phyloP scores from a whole-genome alignment of 352 stramenopile genomes.

The Pythium rhizo-oryzae region DNA sequence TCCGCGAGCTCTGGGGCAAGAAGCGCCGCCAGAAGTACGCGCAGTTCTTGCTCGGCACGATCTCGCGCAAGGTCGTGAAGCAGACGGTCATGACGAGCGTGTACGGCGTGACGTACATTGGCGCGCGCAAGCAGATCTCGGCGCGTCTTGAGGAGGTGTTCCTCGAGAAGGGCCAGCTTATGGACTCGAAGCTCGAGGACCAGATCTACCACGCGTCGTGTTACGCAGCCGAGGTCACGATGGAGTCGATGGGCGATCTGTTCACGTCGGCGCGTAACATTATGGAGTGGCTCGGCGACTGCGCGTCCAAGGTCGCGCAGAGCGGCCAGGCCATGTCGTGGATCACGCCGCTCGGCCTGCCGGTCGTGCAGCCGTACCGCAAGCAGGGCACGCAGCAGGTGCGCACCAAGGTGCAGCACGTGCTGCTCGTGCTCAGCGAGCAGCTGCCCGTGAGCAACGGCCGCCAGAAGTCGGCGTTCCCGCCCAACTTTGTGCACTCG shows the following conservation, averaged over 20 bases:
- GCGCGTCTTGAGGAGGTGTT: slow-evolving; percentile 95
- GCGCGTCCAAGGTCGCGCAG: slow-evolving; percentile 66
- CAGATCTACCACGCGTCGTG: slow-evolving; percentile 86
- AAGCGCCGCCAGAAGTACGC: slow-evolving; percentile 69
- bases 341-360: slow-evolving; percentile 98
- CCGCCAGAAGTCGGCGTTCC: slow-evolving; percentile 96
- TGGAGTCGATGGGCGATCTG: slow-evolving; percentile 96
- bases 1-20: slow-evolving; percentile 30
- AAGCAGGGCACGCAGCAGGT: slow-evolving; percentile 78
- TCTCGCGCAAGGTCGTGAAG: slow-evolving; percentile 98
- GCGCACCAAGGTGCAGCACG: slow-evolving; percentile 87
- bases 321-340: slow-evolving; percentile 96
- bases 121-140: slow-evolving; percentile 97
- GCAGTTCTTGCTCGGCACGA: slow-evolving; percentile 72
- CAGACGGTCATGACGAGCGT: slow-evolving; percentile 99
- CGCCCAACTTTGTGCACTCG: slow-evolving; percentile 99
- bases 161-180: slow-evolving; percentile 73
- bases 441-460: slow-evolving; percentile 61
- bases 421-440: slow-evolving; percentile 84
- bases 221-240: slow-evolving; percentile 96
- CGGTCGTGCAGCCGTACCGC: slow-evolving; percentile 98
- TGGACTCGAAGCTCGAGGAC: slow-evolving; percentile 80
- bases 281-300: slow-evolving; percentile 91
- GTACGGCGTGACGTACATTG: slow-evolving; percentile 99
- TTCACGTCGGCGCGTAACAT: slow-evolving; percentile 96